Evolutionary conservation across 2,329 filamentous ascomycete species (phyloP), one percentile per base, ranked within the genome.

Genomic region (Diaporthe helianthi): DNA sequence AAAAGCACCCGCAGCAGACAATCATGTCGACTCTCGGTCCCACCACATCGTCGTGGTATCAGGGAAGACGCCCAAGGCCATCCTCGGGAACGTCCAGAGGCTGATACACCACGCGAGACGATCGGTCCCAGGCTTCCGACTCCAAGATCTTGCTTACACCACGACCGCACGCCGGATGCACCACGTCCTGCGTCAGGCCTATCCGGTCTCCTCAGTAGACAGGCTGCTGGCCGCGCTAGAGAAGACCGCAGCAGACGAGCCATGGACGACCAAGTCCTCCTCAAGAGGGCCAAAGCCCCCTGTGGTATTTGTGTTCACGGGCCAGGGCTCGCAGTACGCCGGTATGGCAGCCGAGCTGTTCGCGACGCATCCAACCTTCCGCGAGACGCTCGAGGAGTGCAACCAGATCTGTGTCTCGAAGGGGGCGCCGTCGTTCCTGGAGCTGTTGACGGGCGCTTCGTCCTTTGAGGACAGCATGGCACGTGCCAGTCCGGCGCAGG

Each of bases 91-190:
- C 17, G 41, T 46, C 72, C 81, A 87, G 1, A 81, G 86, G 73
- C 80, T 81, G 22, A 80, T 91, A 1, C 79, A 88, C 10, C 76
- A 77, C 2, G 89, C 85, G 77, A 83, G 90, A 73, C 83, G 85
- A 33, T 72, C 78, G 38, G 81, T 85, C 47, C 82, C 85, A 4
- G 82, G 86, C 6, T 82, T 1, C 83, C 41, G 12, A 1, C 15
- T 91, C 17, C 80, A 84, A 1, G 81, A 87, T 70, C 78, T 92
- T 1, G 86, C 90, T 0, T 93, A 92, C 78, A 90, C 89, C 0
- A 89, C 88, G 0, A 92, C 90, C 3, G 91, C 91, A 12, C 85
- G 90, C 22, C 84, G 86, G 47, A 84, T 87, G 13, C 89, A 90
- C 72, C 85, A 89, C 76, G 80, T 83, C 73, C 86, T 83, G 79